Evolutionary conservation across 768 basidiomycete species (phyloP).

Genomic region (Lactarius deliciosus): DNA sequence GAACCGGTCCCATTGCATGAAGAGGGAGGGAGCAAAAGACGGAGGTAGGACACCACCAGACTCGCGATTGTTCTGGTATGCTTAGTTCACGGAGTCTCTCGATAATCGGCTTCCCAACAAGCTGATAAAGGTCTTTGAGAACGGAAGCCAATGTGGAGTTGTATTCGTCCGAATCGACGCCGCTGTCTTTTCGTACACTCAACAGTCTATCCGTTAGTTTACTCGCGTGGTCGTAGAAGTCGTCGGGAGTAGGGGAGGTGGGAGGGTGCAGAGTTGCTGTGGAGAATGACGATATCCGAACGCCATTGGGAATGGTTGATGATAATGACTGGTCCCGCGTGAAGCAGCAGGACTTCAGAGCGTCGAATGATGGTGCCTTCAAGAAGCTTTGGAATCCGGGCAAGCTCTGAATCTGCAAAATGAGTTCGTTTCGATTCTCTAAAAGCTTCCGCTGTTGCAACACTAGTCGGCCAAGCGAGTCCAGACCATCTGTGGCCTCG

Average conservation of each 20-base stretch:
- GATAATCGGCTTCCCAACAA: constrained; percentile 19
- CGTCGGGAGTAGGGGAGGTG: neutral
- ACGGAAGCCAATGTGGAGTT: neutral
- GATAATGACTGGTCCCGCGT: constrained; percentile 8
- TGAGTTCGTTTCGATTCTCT: neutral
- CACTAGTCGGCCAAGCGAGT: neutral
- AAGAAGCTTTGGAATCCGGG: neutral
- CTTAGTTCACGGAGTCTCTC: neutral
- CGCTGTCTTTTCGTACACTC: neutral
- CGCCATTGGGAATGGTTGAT: constrained; percentile 2
- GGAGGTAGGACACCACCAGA: constrained; percentile 29
- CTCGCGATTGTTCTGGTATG: constrained; percentile 14
- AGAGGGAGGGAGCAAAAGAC: constrained; percentile 18
- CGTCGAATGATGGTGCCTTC: neutral
- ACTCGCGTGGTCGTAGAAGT: constrained; percentile 4
- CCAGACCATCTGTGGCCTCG: neutral
- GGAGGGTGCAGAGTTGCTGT: constrained; percentile 55
- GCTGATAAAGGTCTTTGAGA: constrained; percentile 5
- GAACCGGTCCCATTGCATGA: constrained; percentile 17
- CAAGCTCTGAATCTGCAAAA: neutral
- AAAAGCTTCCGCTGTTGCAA: neutral
- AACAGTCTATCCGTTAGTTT: neutral
- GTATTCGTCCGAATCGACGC: constrained; percentile 7
- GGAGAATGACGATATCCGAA: constrained; percentile 6
- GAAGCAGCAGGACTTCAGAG: constrained; percentile 8